Percentiles rank a stretch among this genome's conserved stretches.
Conservation (phyloP, 1,139 yeast species). For the Eremothecium sinecaudum region DNA sequence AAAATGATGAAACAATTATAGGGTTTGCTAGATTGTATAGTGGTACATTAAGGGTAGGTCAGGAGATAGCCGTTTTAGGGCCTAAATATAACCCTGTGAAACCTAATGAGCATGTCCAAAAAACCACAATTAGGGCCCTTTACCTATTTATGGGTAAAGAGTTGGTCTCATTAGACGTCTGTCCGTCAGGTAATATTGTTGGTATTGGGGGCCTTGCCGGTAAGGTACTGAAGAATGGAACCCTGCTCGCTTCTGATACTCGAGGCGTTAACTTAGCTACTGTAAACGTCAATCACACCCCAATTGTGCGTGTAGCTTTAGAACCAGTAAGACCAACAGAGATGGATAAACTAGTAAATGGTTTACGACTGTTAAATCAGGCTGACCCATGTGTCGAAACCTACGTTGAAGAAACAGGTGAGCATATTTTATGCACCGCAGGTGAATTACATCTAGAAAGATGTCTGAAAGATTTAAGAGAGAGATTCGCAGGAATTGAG, state of each 20-base stretch:
- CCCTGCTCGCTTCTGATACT: constrained; percentile 45
- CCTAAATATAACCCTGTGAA: constrained; percentile 75
- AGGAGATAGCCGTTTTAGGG: constrained; percentile 63
- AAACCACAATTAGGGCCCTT: constrained; percentile 51
- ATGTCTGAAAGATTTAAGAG: constrained; percentile 78
- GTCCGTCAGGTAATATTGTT: constrained; percentile 92
- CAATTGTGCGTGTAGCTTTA: constrained; percentile 87
- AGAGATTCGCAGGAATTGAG: constrained; percentile 87
- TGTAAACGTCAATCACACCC: constrained; percentile 57
- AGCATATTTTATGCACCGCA: constrained; percentile 85
- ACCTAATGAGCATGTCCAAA: constrained; percentile 52
- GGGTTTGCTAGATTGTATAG: constrained; percentile 87
- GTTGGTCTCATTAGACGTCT: constrained; percentile 61
- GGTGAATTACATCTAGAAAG: constrained; percentile 91
- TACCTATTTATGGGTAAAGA: constrained; percentile 91
- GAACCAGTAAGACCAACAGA: constrained; percentile 87
- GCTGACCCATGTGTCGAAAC: constrained; percentile 94
- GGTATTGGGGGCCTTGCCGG: constrained; percentile 91
- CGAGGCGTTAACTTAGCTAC: constrained; percentile 66
- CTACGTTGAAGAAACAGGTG: constrained; percentile 79
- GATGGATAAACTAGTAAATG: constrained; percentile 64
- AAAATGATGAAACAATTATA: constrained; percentile 53
- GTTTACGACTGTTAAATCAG: constrained; percentile 66
- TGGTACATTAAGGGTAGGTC: constrained; percentile 71
- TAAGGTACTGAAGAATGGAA: constrained; percentile 75